Evolutionary conservation across 441 rosid species (phyloP), one percentile per base, ranked within the genome.

Genomic region (Corymbia calophylla): DNA sequence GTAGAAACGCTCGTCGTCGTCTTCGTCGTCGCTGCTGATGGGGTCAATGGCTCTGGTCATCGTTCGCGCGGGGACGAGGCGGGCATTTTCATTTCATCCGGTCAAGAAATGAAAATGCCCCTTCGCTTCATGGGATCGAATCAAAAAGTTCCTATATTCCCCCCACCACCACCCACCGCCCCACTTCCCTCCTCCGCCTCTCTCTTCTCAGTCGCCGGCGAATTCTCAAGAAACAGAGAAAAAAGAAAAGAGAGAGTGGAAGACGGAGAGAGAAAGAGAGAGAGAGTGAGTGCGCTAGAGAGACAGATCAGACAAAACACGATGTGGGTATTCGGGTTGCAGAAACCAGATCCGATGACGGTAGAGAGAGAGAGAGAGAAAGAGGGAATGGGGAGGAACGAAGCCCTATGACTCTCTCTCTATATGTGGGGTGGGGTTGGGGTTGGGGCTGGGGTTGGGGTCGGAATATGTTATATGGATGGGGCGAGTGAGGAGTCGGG

Each of bases 1-100:
- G 94, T 96, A 97, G 92, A 96, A 98, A 64, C 93, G 92, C 87
- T 98, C 99, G 87, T 94, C 96, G 49, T 92, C 95, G 58, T 92
- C 94, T 31, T 93, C 94, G 12, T 93, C 90, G 64, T 93, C 95
- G 39, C 92, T 93, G 9, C 93, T 89, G 87, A 89, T 91, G 81
- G 90, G 87, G 18, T 90, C 94, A 60, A 89, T 86, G 86, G 86
- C 92, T 89, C 88, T 91, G 94, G 90, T 91, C 94, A 90, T 70
- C 90, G 92, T 90, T 90, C 91, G 84, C 94, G 87, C 29, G 87
- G 31, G 53, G 48, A 51, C 87, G 93, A 94, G 92, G 94, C 48
- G n/a, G 84, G 84, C 84, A 77, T 77, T 94, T 93, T 94, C 94
- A 94, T 94, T 92, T 93, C 92, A 92, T 54, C 25, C 9, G 53